Evolutionary conservation across 139 green algal species (phyloP), one percentile per base, ranked within the genome.

Genomic region (Volvox africanus): DNA sequence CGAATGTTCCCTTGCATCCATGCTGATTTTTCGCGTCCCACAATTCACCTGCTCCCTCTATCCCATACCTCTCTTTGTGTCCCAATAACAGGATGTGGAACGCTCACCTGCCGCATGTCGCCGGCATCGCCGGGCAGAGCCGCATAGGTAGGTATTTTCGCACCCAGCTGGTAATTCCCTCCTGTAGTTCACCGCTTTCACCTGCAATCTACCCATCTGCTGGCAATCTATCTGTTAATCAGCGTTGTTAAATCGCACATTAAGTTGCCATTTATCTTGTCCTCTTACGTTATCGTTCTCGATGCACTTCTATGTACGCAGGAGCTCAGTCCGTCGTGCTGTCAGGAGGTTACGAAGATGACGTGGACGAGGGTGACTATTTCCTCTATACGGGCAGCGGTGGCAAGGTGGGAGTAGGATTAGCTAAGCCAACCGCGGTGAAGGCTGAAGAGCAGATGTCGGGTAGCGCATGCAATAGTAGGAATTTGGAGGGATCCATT

Each of bases 41-140:
- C 28, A n/a, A 80, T 36, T 33, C 76, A 6, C 28, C n/a, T 18
- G 30, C 76, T 32, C 33, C 32, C 33, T 20, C 32, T n/a, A n/a
- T 19, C 26, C 73, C 65, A 73, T 28, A 11, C n/a, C 65, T 2
- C 65, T 16, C 65, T 2, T 30, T 12, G 65, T 28, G 21, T 30
- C 65, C 6, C 65, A 6, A 73, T 28, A 73, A 6, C 83, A 89
- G 85, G 37, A 89, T 89, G 92, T 99, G 96, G 96, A 97, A 97
- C 50, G 96, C 96, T 0, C 98, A 99, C 95, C 97, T 99, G 86
- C 98, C 98, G 0, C 98, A 99, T 87, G 98, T 99, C 33, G 98
- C 98, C 17, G 98, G 98, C 84, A 99, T 99, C 89, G 98, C 98
- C 20, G 98, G 98, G 2, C 97, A 99, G 93, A 95, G 92, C 85